phyloP scores from a whole-genome alignment of 164 flowering plant species.

The Taxillus chinensis region DNA sequence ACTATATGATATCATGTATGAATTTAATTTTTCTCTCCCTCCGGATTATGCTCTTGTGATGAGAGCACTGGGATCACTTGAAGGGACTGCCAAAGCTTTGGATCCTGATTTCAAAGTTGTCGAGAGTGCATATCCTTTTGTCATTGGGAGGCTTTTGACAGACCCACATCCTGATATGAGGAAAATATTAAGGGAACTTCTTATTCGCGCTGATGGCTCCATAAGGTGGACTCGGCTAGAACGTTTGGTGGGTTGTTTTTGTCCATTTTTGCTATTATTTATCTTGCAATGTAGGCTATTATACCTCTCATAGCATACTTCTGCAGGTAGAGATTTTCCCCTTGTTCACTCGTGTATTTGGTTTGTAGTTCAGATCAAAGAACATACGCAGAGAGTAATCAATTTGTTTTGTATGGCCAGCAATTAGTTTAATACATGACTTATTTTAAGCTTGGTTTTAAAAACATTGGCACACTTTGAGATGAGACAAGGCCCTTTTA shows the following conservation, averaged over 20 bases:
- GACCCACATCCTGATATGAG: conserved; percentile 97
- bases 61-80: conserved; percentile 90
- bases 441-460: too few species aligned
- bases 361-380: too few species aligned
- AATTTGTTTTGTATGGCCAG: too few species aligned
- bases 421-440: too few species aligned
- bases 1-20: conserved; percentile 86
- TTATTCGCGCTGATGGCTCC: conserved; percentile 82
- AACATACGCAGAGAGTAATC: too few species aligned
- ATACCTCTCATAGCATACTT: neutral
- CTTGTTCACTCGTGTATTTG: too few species aligned
- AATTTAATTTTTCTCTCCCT: conserved; percentile 81
- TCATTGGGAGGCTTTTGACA: conserved; percentile 77
- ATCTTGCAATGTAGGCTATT: neutral
- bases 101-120: conserved; percentile 87
- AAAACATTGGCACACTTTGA: too few species aligned
- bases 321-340: too few species aligned
- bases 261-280: neutral
- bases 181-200: conserved; percentile 75
- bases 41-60: conserved; percentile 93
- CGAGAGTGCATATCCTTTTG: conserved; percentile 93
- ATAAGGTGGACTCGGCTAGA: conserved; percentile 91
- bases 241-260: conserved; percentile 51
- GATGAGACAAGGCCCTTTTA: too few species aligned
- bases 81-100: conserved; percentile 92